Evolutionary conservation across 2,329 filamentous ascomycete genomes (phyloP), one percentile per base, ranked within the genome.

Genomic region (Hawksworthiomyces lignivorus): DNA sequence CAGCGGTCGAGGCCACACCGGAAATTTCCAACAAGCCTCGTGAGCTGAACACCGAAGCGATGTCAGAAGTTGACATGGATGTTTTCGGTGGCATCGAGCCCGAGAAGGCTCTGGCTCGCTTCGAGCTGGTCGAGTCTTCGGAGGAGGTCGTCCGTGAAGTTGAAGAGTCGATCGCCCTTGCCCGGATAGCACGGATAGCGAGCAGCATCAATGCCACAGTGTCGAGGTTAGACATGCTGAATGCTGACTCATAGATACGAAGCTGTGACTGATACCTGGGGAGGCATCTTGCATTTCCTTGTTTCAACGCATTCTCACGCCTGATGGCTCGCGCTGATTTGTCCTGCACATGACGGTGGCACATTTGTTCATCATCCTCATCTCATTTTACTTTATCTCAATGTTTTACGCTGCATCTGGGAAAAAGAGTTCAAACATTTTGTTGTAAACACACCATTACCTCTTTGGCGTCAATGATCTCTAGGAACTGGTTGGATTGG

Each of bases 81-180:
- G 60, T 73, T 48, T 71, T 75, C 34, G 72, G 71, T 35, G 73
- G 72, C 28, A 64, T 84, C 45, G 66, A 73, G 46, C 57, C 73
- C 2, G 80, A 84, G 52, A 89, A 89, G 69, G 63, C 72, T 3
- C 65, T 78, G 36, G 65, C 75, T 12, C 70, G 75, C 36, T 77
- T 75, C 52, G 75, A 84, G 50, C 70, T 88, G n/a, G 65, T 84
- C 22, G 73, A 84, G 42, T 68, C 66, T 20, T 65, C 68, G 1
- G 65, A 73, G 45, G 70, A 74, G 40, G 70, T 72, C 38, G 57
- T 57, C 41, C 67, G 73, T 39, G 71, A 73, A 36, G 57, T 59
- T 8, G 52, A 58, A 20, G 67, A 69, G 21, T 57, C 57, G 8
- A 49, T 69, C 17, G 65, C 70, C 29, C 64, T 73, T 59, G 67